phyloP scores from a whole-genome alignment of 139 green algal genomes.

The Chlorella sp. region DNA sequence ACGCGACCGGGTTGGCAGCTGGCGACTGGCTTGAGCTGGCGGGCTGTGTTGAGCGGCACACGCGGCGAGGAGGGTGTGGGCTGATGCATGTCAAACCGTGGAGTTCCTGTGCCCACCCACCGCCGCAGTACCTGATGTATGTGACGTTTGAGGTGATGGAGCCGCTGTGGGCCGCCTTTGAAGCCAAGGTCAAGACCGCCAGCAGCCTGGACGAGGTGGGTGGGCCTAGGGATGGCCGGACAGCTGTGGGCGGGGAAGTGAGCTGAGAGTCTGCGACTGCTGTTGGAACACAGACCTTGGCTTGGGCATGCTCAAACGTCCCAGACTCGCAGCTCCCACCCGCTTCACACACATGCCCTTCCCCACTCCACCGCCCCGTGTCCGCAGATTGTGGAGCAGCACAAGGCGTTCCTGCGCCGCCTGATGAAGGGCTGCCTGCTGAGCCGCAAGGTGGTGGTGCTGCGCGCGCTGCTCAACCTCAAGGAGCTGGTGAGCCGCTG shows the following conservation, averaged over 20 bases:
- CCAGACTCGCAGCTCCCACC: too few species aligned
- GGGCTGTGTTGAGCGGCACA: too few species aligned
- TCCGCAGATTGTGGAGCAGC: constrained; percentile 65
- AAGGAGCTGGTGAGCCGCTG: constrained; percentile 30
- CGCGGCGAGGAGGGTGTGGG: too few species aligned
- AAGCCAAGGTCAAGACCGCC: constrained; percentile 47
- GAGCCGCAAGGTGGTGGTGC: constrained; percentile 53
- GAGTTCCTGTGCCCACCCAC: too few species aligned
- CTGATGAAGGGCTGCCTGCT: constrained; percentile 70
- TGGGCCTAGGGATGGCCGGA: background rate
- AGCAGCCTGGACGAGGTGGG: constrained; percentile 73
- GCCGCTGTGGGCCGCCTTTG: constrained; percentile 72
- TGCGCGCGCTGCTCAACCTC: constrained; percentile 44
- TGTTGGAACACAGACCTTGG: background rate
- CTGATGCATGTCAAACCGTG: too few species aligned
- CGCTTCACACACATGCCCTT: background rate
- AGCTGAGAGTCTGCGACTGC: background rate
- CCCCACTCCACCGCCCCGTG: too few species aligned
- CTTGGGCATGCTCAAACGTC: background rate
- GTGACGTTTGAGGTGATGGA: constrained; percentile 87
- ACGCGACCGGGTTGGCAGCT: too few species aligned
- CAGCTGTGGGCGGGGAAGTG: background rate
- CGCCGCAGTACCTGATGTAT: constrained; percentile 76
- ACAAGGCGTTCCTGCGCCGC: constrained; percentile 68
- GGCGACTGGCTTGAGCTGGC: too few species aligned